Percentiles rank a stretch among this genome's conserved stretches.
phyloP scores from a whole-genome alignment of 2,329 filamentous ascomycete species.

The Aspergillus fischeri region DNA sequence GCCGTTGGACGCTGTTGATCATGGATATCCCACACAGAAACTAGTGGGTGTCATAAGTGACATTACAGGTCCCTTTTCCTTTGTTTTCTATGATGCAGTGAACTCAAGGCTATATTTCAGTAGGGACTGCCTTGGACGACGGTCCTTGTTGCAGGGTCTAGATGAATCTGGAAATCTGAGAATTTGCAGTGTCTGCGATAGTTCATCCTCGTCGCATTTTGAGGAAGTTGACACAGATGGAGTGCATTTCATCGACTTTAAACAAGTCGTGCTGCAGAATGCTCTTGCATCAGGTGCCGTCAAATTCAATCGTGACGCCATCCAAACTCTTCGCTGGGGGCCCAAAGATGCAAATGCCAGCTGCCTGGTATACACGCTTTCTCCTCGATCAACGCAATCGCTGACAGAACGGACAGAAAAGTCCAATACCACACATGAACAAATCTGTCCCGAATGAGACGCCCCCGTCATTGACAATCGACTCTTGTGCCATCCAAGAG shows the following conservation, averaged over 20 bases:
- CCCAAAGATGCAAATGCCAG: conserved; percentile 12
- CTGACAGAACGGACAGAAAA: conserved; percentile 25
- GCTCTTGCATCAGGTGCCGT: conserved; percentile 1
- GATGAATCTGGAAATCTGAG: conserved; percentile 51
- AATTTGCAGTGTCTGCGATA: conserved; percentile 68
- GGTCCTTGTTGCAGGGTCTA: conserved; percentile 65
- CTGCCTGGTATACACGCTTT: conserved; percentile 22
- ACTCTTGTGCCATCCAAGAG: conserved; percentile 50
- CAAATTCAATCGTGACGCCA: conserved; percentile 15
- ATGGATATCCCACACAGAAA: conserved; percentile 21
- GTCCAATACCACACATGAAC: conserved; percentile 46
- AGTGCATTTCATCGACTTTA: conserved; percentile 65
- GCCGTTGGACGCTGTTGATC: conserved; percentile 1
- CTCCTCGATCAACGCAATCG: background rate
- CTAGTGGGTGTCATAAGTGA: conserved; percentile 50
- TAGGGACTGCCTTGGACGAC: conserved; percentile 79
- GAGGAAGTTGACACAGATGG: conserved; percentile 80
- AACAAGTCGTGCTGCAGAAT: conserved; percentile 10
- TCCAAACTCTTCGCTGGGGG: conserved; percentile 28
- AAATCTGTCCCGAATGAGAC: conserved; percentile 27
- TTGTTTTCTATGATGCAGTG: conserved; percentile 71
- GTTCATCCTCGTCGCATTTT: conserved; percentile 52
- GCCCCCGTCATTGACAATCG: conserved; percentile 27
- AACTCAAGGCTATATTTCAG: conserved; percentile 69
- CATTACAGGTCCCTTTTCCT: conserved; percentile 81